Conservation (phyloP, 1,284 basidiomycete genomes). For the Mrakiaceae sp. region DNA sequence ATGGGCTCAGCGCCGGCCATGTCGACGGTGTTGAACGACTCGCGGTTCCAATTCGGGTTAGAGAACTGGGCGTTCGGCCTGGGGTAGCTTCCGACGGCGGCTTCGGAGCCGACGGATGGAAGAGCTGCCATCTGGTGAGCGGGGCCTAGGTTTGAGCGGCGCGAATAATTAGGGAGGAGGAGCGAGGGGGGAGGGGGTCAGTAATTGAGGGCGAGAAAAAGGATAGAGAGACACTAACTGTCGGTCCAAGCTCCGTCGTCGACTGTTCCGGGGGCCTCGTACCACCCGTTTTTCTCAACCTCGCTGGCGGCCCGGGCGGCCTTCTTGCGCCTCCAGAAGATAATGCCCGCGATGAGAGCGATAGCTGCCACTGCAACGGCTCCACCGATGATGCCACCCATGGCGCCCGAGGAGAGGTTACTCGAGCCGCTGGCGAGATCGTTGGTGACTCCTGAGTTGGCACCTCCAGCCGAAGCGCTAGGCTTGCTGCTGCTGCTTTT, state of each 20-base stretch:
- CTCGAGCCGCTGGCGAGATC: neutral
- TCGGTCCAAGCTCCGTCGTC: neutral
- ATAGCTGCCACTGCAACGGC: constrained; percentile 1
- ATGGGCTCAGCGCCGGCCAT: constrained; percentile 11
- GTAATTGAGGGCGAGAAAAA: neutral
- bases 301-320: no score
- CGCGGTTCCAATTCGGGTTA: neutral
- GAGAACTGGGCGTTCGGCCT: neutral
- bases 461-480: neutral
- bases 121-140: neutral
- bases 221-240: neutral
- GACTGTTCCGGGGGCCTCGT: no score
- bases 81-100: neutral
- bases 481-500: no score
- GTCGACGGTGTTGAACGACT: constrained; percentile 10
- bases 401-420: constrained; percentile 6
- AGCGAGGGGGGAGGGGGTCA: neutral
- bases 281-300: no score
- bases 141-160: neutral
- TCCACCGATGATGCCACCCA: constrained; percentile 11
- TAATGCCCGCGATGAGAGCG: constrained; percentile 3
- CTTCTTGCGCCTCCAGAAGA: neutral
- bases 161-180: neutral
- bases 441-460: neutral
- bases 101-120: constrained; percentile 1